Conservation (phyloP, 495 filamentous ascomycete genomes). For the Penicillium odoratum region DNA sequence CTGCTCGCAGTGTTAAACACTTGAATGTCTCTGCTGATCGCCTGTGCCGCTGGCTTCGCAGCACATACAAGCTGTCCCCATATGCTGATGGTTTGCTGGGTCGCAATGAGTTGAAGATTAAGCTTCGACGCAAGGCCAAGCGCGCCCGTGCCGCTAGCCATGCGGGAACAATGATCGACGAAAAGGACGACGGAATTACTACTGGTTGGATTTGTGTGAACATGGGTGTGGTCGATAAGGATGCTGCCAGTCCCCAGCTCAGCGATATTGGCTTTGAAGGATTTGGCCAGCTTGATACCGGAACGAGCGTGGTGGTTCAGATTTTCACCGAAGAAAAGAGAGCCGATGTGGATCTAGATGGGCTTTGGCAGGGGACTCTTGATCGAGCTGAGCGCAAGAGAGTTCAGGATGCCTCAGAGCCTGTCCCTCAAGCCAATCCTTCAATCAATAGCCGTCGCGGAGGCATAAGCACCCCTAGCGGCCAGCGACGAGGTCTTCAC, state of each 20-base stretch:
- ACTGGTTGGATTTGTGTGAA: slow-evolving; percentile 98
- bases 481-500: slow-evolving; percentile 24
- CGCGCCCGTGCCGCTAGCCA: slow-evolving; percentile 71
- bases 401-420: slow-evolving; percentile 17
- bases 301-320: slow-evolving; percentile 78
- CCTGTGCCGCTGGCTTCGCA: slow-evolving; percentile 82
- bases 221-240: slow-evolving; percentile 66
- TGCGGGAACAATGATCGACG: slow-evolving; percentile 46
- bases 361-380: slow-evolving; percentile 66
- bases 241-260: slow-evolving; percentile 31
- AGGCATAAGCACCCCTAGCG: slow-evolving; percentile 16
- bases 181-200: slow-evolving; percentile 76
- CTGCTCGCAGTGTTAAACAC: slow-evolving; percentile 89
- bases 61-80: slow-evolving; percentile 65
- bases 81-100: slow-evolving; percentile 87
- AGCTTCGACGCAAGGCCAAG: slow-evolving; percentile 74
- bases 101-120: slow-evolving; percentile 86
- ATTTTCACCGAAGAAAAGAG: slow-evolving; percentile 86
- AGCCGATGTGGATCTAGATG: slow-evolving; percentile 78
- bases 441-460: slow-evolving; percentile 22
- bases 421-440: slow-evolving; percentile 14
- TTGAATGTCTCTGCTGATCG: slow-evolving; percentile 89
- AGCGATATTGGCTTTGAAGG: slow-evolving; percentile 59
- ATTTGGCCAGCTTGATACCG: slow-evolving; percentile 63
- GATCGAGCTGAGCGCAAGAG: slow-evolving; percentile 41